Evolutionary conservation across 768 basidiomycete genomes (phyloP).

Genomic region (Lactarius indigo): DNA sequence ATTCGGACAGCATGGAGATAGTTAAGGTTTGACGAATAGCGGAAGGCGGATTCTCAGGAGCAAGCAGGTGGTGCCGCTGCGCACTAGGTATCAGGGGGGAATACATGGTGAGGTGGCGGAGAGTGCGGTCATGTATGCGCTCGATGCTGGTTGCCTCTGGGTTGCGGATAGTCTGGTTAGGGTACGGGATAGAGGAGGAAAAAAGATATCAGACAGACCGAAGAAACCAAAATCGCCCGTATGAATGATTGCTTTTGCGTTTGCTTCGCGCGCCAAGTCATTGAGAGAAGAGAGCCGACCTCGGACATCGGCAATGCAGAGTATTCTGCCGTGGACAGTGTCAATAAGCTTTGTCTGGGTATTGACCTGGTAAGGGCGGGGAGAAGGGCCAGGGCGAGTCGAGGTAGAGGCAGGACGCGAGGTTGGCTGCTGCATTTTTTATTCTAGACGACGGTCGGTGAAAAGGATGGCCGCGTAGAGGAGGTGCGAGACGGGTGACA

Average conservation of each 20-base stretch:
- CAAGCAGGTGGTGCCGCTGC: conserved; percentile 74
- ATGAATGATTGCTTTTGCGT: conserved; percentile 91
- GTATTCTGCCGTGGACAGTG: conserved; percentile 76
- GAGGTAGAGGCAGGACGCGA: conserved; percentile 61
- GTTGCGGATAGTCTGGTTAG: conserved; percentile 26
- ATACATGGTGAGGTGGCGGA: conserved; percentile 94
- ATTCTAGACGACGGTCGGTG: not conserved
- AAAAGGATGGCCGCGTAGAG: not conserved
- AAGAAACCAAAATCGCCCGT: conserved; percentile 99
- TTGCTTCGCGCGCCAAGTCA: conserved; percentile 81
- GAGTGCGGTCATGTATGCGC: conserved; percentile 91
- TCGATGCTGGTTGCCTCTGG: conserved; percentile 77
- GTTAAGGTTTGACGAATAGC: conserved; percentile 70
- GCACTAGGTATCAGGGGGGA: conserved; percentile 87
- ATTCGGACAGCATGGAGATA: conserved; percentile 85
- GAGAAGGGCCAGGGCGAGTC: conserved; percentile 54
- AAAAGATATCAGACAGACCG: conserved; percentile 40
- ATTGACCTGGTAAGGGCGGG: conserved; percentile 56
- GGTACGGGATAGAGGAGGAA: not conserved
- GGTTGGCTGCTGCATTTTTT: conserved; percentile 46
- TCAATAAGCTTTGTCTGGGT: conserved; percentile 79
- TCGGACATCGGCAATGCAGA: conserved; percentile 93
- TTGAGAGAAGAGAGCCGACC: conserved; percentile 87
- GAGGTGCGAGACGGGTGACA: not conserved
- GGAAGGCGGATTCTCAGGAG: conserved; percentile 63